Evolutionary conservation across 2,329 filamentous ascomycete species (phyloP), one percentile per base, ranked within the genome.

Genomic region (Ceratocystis albifundus): DNA sequence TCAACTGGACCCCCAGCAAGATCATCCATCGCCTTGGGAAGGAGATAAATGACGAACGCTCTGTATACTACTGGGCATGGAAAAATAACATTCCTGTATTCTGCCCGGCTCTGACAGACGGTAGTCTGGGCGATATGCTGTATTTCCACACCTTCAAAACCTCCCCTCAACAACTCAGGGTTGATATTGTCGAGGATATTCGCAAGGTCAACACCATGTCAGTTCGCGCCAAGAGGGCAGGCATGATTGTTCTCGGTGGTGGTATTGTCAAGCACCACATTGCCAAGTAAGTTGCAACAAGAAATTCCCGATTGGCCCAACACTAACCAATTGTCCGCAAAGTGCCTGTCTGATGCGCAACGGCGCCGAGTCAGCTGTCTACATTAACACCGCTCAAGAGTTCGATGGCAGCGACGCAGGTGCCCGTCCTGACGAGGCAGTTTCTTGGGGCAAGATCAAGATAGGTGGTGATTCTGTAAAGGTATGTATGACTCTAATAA

Each of bases 401-500:
- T 99, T 96, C 74, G 94, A 99, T 74, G 94, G 94, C 2, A 96
- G 91, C 72, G 94, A 99, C 77, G 93, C 94, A 0, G 94, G 94
- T 0, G 94, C 94, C 2, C 81, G 94, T 66, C 94, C 94, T 3
- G 94, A 99, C 72, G 94, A 99, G 77, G 94, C 94, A 4, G 89
- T 99, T 17, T 96, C 92, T 69, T 99, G 94, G 94, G 94, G 94
- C 2, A 99, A 99, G 80, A 96, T 99, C 76, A 96, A 95, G 76
- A 80, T 86, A 53, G 89, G 87, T 64, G 94, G 88, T 1, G 88
- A 94, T 69, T 88, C 86, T 71, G 92, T 97, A 66, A 99, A 97
- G 85, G 89, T 90, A 74, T 71, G 79, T 73, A 22, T 44, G 15
- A 28, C 22, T 28, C 20, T 28, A 25, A 20, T 15, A 22, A 53